Percentiles rank a stretch among this genome's conserved stretches.
These are phyloP conservation scores for Suillus brevipes DNA, from an alignment of 768 basidiomycete species.

Conservation along the genomic window DNA sequence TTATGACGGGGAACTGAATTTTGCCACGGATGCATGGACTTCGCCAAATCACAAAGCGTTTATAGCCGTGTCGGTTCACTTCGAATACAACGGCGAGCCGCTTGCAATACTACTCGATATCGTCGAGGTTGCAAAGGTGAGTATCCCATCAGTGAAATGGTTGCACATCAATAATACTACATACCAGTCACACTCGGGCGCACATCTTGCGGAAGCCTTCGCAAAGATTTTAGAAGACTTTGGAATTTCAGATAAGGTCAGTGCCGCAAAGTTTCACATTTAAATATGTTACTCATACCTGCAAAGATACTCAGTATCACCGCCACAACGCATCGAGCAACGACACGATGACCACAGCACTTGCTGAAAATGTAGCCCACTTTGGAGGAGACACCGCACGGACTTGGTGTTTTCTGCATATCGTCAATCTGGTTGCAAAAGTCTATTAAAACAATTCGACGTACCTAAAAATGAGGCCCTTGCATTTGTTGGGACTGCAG, in stretches of 20 bases:
- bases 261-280: no score
- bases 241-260: slow-evolving; percentile 32
- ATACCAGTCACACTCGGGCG: slow-evolving; percentile 32
- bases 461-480: no score
- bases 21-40: slow-evolving; percentile 36
- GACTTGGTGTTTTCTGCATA: no score
- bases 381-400: no score
- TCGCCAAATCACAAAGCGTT: slow-evolving; percentile 35
- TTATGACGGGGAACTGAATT: slow-evolving; percentile 28
- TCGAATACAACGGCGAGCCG: slow-evolving; percentile 22
- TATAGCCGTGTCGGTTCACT: slow-evolving; percentile 29
- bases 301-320: slow-evolving; percentile 18
- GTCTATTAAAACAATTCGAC: no score
- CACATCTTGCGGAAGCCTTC: slow-evolving; percentile 27
- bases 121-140: slow-evolving; percentile 16
- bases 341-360: slow-evolving; percentile 11
- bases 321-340: slow-evolving; percentile 28
- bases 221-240: slow-evolving; percentile 25
- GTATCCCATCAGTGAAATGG: neutral
- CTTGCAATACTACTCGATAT: slow-evolving; percentile 14
- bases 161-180: neutral
- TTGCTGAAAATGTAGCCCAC: no score
- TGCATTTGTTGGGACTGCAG: no score
- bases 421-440: no score
- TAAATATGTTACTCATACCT: no score